Percentiles rank a stretch among this genome's conserved stretches.
phyloP scores from a whole-genome alignment of 441 rosid species.

The Pelargonium cotyledonis region DNA sequence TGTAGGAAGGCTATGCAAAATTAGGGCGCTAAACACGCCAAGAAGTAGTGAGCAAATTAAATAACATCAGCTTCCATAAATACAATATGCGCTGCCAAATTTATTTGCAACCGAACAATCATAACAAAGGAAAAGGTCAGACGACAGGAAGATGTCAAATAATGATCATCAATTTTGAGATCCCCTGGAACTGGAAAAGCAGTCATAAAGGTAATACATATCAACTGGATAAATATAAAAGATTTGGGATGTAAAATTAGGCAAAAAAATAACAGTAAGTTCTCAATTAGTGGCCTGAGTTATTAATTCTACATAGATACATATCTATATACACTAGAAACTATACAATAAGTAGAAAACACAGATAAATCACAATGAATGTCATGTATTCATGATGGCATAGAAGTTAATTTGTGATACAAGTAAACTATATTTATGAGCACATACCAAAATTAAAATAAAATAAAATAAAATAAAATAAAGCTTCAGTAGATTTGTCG shows the following conservation, averaged over 20 bases:
- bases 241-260: background rate
- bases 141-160: background rate
- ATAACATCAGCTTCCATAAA: background rate
- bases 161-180: background rate
- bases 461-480: background rate
- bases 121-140: background rate
- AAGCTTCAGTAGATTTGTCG: too few relatives aligned
- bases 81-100: background rate
- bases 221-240: too few relatives aligned
- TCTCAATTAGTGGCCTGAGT: background rate
- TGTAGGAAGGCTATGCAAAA: background rate
- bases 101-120: background rate
- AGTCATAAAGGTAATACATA: too few relatives aligned
- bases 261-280: background rate
- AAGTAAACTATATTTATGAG: background rate
- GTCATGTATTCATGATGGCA: background rate
- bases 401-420: background rate
- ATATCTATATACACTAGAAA: background rate
- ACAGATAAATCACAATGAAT: background rate
- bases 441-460: slow-evolving; percentile 1
- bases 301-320: background rate
- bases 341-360: background rate
- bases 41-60: background rate
- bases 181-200: too few relatives aligned
- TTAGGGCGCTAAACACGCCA: background rate